phyloP scores from a whole-genome alignment of 768 basidiomycete genomes.

The Tulasnella sp. region DNA sequence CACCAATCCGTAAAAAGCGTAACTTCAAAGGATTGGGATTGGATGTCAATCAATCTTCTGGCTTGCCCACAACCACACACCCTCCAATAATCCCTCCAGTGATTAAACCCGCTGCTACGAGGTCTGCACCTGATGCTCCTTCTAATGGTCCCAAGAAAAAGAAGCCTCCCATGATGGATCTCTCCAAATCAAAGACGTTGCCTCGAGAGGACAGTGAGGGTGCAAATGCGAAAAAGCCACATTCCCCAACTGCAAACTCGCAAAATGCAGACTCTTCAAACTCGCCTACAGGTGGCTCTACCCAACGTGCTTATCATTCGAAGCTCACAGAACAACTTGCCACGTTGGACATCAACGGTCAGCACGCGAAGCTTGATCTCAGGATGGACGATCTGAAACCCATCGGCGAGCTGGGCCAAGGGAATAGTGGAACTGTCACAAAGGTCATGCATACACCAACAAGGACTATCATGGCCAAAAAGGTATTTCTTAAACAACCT shows the following conservation, averaged over 20 bases:
- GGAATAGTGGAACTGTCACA: conserved; percentile 96
- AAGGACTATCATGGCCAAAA: conserved; percentile 92
- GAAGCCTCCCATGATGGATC: conserved; percentile 29
- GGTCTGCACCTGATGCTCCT: conserved; percentile 33
- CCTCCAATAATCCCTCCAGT: conserved; percentile 18
- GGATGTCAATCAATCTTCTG: conserved; percentile 31
- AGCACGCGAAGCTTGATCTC: conserved; percentile 70
- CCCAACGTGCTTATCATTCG: conserved; percentile 58
- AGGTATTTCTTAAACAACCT: no score
- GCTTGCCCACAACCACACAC: conserved; percentile 20
- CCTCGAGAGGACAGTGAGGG: not conserved
- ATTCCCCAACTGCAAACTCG: conserved; percentile 30
- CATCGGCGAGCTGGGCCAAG: conserved; percentile 81
- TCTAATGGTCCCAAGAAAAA: conserved; percentile 4
- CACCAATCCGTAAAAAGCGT: conserved; percentile 57
- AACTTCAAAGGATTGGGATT: conserved; percentile 83
- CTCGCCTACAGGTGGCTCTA: conserved; percentile 29
- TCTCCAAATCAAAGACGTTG: conserved; percentile 30
- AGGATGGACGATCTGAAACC: conserved; percentile 84
- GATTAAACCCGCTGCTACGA: not conserved
- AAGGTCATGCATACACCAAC: conserved; percentile 88
- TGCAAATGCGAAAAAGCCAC: conserved; percentile 30
- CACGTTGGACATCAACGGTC: conserved; percentile 63
- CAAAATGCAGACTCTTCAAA: conserved; percentile 1
- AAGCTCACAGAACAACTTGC: conserved; percentile 74